Evolutionary conservation across 352 stramenopile genomes (phyloP).

Genomic region (Ochromonadaceae sp.): DNA sequence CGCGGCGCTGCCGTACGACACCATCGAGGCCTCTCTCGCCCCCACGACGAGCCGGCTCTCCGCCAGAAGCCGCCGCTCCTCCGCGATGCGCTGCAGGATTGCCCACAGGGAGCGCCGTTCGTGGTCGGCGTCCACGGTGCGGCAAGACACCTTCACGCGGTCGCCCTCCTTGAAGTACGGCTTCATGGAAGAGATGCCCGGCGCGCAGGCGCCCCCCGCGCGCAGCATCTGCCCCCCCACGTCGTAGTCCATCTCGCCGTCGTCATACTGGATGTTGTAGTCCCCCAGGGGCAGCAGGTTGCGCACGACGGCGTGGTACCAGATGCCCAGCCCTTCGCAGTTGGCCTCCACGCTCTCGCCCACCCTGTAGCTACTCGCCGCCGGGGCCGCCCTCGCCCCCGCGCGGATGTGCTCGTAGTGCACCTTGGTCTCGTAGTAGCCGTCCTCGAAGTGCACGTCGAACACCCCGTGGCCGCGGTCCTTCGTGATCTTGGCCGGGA

Average conservation of each 20-base stretch:
- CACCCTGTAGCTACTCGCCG: not conserved
- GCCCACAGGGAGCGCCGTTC: too few relatives aligned
- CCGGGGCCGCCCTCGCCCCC: not conserved
- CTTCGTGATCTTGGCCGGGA: not conserved
- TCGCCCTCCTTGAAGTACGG: not conserved
- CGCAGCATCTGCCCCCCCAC: not conserved
- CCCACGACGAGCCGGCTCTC: too few relatives aligned
- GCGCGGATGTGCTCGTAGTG: not conserved
- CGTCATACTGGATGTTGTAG: not conserved
- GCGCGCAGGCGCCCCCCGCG: not conserved
- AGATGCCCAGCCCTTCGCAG: not conserved
- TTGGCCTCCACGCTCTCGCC: not conserved
- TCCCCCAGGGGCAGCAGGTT: not conserved
- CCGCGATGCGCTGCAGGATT: too few relatives aligned
- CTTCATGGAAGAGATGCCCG: not conserved
- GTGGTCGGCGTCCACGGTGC: too few relatives aligned
- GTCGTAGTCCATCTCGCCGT: not conserved
- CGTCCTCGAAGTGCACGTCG: slow-evolving; percentile 14
- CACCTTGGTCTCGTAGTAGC: not conserved
- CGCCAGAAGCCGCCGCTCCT: too few relatives aligned
- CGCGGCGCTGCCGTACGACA: too few relatives aligned
- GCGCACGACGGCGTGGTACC: not conserved
- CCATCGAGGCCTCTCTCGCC: too few relatives aligned
- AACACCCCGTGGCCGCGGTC: not conserved
- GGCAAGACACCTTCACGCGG: too few relatives aligned